These are phyloP conservation scores for Larix kaempferi DNA, from an alignment of 75 land plant species.

Conservation along the genomic window DNA sequence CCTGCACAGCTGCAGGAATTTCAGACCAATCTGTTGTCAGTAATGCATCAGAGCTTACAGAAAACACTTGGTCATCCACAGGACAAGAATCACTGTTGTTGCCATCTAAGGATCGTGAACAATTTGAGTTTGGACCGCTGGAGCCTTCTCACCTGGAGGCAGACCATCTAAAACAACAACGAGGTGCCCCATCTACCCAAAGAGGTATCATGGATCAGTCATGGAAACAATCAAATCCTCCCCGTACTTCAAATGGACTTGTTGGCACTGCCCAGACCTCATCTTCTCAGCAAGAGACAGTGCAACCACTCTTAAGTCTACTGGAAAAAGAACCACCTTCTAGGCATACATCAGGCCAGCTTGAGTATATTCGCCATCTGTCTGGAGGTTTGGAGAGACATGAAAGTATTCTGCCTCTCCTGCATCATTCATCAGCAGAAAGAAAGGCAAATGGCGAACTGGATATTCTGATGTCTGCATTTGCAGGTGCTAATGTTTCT, in stretches of 20 bases:
- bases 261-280: conserved; percentile 11
- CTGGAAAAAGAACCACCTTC: conserved; percentile 92
- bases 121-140: conserved; percentile 30
- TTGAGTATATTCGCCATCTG: conserved; percentile 70
- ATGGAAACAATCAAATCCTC: conserved; percentile 25
- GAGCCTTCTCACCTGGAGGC: conserved; percentile 37
- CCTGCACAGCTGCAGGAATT: conserved; percentile 24
- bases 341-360: conserved; percentile 86
- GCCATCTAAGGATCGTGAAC: conserved; percentile 37
- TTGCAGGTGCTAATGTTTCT: conserved; percentile 54
- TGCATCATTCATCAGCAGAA: conserved; percentile 69
- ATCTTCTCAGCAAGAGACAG: conserved; percentile 52
- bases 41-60: conserved; percentile 34
- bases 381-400: conserved; percentile 63
- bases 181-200: conserved; percentile 17
- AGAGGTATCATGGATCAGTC: conserved; percentile 43
- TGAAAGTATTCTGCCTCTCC: conserved; percentile 79
- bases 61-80: conserved; percentile 25
- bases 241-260: conserved; percentile 45
- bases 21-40: conserved; percentile 23
- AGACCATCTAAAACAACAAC: conserved; percentile 41
- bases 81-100: conserved; percentile 15
- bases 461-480: conserved; percentile 79
- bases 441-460: conserved; percentile 82
- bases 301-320: conserved; percentile 74